These are phyloP conservation scores for Pyricularia pennisetigena DNA, from an alignment of 2,329 filamentous ascomycete genomes.

Conservation along the genomic window DNA sequence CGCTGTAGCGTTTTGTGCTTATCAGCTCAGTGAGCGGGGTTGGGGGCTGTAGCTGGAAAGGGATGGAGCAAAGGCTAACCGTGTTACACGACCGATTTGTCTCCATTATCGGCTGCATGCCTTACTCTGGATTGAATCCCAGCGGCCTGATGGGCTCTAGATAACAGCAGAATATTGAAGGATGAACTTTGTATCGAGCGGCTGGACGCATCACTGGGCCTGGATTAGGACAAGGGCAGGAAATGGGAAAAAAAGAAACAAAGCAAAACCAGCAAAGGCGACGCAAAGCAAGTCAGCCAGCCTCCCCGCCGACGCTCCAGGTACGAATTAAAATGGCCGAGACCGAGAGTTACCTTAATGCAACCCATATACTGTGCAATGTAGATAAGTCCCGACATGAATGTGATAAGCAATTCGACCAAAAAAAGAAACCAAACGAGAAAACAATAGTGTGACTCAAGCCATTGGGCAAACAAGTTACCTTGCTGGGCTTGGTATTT, in stretches of 20 bases:
- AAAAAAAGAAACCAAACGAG: too few relatives aligned
- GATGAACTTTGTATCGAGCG: background rate
- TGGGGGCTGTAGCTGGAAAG: background rate
- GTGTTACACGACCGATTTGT: background rate
- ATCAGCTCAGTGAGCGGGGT: background rate
- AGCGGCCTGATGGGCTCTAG: background rate
- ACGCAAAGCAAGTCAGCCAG: background rate
- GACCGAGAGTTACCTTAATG: background rate
- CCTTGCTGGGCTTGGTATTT: background rate
- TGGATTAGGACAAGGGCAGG: background rate
- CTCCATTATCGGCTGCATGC: background rate
- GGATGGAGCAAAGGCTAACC: background rate
- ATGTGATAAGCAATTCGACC: too few relatives aligned
- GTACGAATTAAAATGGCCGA: background rate
- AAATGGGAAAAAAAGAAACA: background rate
- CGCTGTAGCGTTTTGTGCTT: background rate
- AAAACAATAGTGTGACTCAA: background rate
- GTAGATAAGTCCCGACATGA: background rate
- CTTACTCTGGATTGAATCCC: background rate
- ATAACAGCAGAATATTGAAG: background rate
- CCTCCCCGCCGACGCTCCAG: background rate
- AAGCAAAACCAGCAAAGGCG: background rate
- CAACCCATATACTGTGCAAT: background rate
- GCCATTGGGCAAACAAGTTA: background rate
- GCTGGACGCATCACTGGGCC: background rate